Evolutionary conservation across 345 rosid genomes (phyloP).

Genomic region (Carallia pectinifolia): DNA sequence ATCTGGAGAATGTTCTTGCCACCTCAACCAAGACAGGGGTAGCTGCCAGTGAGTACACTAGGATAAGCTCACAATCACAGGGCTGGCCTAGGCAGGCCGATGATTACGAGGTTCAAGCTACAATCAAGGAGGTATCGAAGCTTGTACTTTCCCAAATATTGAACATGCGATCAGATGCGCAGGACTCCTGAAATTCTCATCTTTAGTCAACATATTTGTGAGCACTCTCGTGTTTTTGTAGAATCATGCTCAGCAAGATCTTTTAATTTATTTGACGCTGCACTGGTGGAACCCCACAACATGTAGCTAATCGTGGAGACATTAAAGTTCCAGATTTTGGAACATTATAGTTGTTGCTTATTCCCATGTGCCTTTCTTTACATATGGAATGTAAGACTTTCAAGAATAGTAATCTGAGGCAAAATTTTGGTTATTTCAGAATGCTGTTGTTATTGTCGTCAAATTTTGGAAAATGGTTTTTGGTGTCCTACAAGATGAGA

Average conservation of each 20-base stretch:
- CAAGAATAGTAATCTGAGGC: too few species aligned
- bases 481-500: too few species aligned
- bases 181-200: constrained; percentile 43
- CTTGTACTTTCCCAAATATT: constrained; percentile 73
- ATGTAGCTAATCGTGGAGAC: too few species aligned
- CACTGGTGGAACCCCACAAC: too few species aligned
- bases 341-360: too few species aligned
- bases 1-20: constrained; percentile 64
- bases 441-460: too few species aligned
- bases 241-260: background rate
- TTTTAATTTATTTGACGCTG: background rate
- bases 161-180: constrained; percentile 66
- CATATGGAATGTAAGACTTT: too few species aligned
- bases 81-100: constrained; percentile 57
- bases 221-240: background rate
- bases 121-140: constrained; percentile 78
- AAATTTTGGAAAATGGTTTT: too few species aligned
- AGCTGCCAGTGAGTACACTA: constrained; percentile 71
- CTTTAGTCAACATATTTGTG: background rate
- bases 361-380: too few species aligned
- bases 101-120: constrained; percentile 71
- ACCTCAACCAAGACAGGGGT: constrained; percentile 69
- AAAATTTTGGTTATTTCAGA: too few species aligned
- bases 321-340: too few species aligned
- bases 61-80: constrained; percentile 48